Conservation (phyloP, 225 moss, liverwort and hornwort genomes). For the Straminergon stramineum region DNA sequence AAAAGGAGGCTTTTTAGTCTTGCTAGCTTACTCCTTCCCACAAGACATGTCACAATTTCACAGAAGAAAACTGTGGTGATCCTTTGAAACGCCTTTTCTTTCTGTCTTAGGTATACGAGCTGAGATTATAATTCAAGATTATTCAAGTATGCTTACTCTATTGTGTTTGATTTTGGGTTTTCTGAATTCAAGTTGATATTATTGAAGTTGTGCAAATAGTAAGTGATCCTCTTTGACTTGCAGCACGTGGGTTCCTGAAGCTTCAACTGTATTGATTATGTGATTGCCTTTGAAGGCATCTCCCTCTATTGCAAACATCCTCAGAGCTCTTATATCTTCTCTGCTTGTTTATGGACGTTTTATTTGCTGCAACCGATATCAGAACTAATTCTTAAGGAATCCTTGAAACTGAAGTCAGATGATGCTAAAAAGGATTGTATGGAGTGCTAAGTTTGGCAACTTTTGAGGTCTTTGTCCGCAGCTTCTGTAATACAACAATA, state of each 20-base stretch:
- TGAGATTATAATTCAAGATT: neutral
- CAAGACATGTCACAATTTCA: no score
- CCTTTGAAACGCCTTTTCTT: neutral
- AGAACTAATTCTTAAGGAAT: neutral
- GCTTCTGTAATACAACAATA: neutral
- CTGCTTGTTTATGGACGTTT: neutral
- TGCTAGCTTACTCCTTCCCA: no score
- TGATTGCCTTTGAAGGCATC: neutral
- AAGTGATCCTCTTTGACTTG: neutral
- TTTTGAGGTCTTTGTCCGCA: neutral
- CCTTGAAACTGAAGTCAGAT: neutral
- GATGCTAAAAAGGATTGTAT: neutral
- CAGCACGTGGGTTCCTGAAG: neutral
- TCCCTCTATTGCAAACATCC: neutral
- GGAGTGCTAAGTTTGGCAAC: neutral
- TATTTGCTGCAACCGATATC: neutral
- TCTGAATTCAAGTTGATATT: neutral
- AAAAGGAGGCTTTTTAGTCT: no score
- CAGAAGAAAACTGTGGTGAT: no score
- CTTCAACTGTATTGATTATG: neutral
- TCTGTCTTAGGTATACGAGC: no score
- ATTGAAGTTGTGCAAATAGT: neutral
- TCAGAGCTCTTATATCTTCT: neutral
- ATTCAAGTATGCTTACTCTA: neutral
- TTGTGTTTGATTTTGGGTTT: neutral